phyloP scores from a whole-genome alignment of 345 rosid species.

The Raphanus sativus region DNA sequence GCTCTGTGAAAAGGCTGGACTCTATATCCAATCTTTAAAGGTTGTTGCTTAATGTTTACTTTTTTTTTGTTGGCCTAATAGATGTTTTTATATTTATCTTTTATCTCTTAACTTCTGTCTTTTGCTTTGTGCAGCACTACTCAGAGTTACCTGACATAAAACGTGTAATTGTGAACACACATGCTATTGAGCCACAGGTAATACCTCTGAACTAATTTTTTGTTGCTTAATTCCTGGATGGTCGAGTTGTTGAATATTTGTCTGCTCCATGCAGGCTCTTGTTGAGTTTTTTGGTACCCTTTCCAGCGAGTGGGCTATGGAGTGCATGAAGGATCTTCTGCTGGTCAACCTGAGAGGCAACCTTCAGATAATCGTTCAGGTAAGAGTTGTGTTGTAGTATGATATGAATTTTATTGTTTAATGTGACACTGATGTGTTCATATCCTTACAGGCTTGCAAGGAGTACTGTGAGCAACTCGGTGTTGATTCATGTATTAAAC shows the following conservation, averaged over 20 bases:
- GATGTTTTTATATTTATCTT: not conserved
- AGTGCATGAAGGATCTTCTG: constrained; percentile 99
- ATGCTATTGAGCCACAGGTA: constrained; percentile 99
- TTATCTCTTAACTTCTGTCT: constrained; percentile 14
- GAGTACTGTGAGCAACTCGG: constrained; percentile 99
- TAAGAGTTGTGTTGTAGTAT: constrained; percentile 34
- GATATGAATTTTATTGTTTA: constrained; percentile 4
- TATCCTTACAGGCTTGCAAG: constrained; percentile 77
- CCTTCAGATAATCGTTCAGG: constrained; percentile 99
- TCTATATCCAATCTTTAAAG: constrained; percentile 84
- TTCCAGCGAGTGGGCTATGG: constrained; percentile 99
- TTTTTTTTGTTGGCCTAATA: constrained; percentile 1
- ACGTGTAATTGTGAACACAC: constrained; percentile 98
- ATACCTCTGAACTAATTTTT: constrained; percentile 12
- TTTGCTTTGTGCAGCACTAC: constrained; percentile 76
- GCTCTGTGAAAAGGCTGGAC: constrained; percentile 99
- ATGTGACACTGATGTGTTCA: constrained; percentile 30
- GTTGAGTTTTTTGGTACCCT: constrained; percentile 99
- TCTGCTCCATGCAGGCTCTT: constrained; percentile 60
- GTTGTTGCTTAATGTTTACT: constrained; percentile 42
- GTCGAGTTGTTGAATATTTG: constrained; percentile 21
- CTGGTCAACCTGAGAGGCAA: constrained; percentile 93
- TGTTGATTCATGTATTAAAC: constrained; percentile 85
- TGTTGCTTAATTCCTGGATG: constrained; percentile 18
- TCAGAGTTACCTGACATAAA: constrained; percentile 96